These are phyloP conservation scores for Hyaloscypha hepaticicola DNA, from an alignment of 495 filamentous ascomycete species.

Conservation along the genomic window DNA sequence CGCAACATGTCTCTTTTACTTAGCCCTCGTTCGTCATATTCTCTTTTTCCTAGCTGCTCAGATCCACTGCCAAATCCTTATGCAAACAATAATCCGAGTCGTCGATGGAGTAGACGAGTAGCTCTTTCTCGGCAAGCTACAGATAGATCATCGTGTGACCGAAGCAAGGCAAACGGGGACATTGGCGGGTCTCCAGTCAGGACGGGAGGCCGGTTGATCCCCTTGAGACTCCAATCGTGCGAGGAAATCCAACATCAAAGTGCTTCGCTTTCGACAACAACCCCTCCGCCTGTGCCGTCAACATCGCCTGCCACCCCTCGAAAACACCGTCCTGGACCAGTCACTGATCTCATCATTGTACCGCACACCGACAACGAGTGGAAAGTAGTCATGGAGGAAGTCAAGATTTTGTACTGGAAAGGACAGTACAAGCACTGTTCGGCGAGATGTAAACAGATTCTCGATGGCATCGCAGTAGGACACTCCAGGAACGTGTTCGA, in stretches of 20 bases:
- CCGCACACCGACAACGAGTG: constrained; percentile 29
- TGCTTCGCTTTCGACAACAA: not conserved
- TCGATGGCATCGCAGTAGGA: constrained; percentile 18
- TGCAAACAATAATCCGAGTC: not conserved
- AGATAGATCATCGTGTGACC: not conserved
- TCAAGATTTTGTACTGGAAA: constrained; percentile 24
- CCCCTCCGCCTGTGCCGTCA: not conserved
- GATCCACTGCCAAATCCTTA: not conserved
- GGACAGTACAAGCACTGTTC: constrained; percentile 29
- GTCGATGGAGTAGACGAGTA: not conserved
- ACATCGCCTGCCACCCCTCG: not conserved
- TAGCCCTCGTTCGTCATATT: constrained; percentile 10
- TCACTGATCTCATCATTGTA: constrained; percentile 24
- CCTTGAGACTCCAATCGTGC: constrained; percentile 13
- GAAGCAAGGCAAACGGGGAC: not conserved
- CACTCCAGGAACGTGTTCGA: not conserved
- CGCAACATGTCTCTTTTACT: too few relatives aligned
- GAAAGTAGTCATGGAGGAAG: constrained; percentile 30
- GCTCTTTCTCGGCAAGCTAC: not conserved
- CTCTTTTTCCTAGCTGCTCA: constrained; percentile 20
- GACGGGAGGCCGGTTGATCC: constrained; percentile 21
- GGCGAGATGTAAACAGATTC: constrained; percentile 25
- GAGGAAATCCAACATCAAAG: not conserved
- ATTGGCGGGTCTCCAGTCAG: constrained; percentile 12
- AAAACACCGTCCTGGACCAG: constrained; percentile 18